Percentiles rank a stretch among this genome's conserved stretches.
These are phyloP conservation scores for Salvia miltiorrhiza DNA, from an alignment of 257 asterid species.

Conservation along the genomic window DNA sequence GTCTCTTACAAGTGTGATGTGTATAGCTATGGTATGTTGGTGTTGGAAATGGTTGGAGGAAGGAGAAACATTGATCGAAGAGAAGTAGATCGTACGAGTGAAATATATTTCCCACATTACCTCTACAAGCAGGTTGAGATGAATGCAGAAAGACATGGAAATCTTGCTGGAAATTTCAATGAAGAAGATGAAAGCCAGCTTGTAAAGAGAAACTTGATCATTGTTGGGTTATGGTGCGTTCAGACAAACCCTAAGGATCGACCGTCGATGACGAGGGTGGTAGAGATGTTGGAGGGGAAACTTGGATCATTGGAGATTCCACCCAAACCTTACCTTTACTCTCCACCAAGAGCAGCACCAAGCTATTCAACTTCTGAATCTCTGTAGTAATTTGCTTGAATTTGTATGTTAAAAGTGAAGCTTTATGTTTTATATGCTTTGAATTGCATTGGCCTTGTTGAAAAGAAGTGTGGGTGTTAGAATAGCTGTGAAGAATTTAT, in stretches of 20 bases:
- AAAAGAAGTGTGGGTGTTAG: too few species aligned
- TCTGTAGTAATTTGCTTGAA: neutral
- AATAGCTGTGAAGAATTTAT: too few species aligned
- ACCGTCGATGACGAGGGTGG: conserved; percentile 38
- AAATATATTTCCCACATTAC: conserved; percentile 31
- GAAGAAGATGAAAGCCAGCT: conserved; percentile 25
- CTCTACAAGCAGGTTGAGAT: conserved; percentile 27
- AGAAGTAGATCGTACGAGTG: conserved; percentile 17
- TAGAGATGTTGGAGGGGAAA: conserved; percentile 42
- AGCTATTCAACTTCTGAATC: neutral
- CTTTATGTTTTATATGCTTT: too few species aligned
- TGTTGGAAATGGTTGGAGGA: conserved; percentile 27
- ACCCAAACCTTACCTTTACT: conserved; percentile 25
- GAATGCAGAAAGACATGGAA: neutral
- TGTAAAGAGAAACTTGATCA: conserved; percentile 28
- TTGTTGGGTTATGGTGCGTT: conserved; percentile 47
- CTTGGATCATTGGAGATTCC: conserved; percentile 29
- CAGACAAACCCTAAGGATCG: conserved; percentile 34
- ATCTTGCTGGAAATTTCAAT: neutral
- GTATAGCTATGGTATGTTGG: conserved; percentile 40
- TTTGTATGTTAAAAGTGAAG: neutral
- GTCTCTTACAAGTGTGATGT: conserved; percentile 43
- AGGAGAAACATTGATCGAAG: neutral
- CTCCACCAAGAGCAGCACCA: conserved; percentile 19
- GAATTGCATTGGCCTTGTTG: too few species aligned